Conservation (phyloP, 306 rosid genomes). For the Cicer cuneatum region DNA sequence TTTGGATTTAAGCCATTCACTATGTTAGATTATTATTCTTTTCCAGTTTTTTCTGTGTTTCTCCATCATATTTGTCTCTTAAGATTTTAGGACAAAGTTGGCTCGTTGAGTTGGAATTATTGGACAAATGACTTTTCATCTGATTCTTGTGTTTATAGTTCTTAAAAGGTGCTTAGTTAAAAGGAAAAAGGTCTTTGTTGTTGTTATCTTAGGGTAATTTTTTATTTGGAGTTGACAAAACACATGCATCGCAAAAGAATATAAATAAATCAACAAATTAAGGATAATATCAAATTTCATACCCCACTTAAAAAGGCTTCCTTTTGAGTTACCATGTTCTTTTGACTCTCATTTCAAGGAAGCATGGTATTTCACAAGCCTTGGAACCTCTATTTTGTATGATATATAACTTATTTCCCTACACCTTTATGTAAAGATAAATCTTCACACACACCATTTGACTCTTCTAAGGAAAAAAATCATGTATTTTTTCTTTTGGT, state of each 20-base stretch:
- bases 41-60: conserved; percentile 6
- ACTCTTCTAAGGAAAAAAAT: neutral
- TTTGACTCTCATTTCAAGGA: neutral
- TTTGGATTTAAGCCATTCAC: conserved; percentile 21
- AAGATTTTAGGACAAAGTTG: neutral
- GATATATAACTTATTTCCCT: too few species aligned
- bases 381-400: too few species aligned
- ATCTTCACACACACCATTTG: too few species aligned
- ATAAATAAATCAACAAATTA: neutral
- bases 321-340: neutral
- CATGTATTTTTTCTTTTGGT: neutral
- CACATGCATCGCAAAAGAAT: neutral
- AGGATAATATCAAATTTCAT: too few species aligned
- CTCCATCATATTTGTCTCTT: neutral
- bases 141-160: conserved; percentile 16
- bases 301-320: neutral
- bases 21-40: neutral
- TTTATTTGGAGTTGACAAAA: conserved; percentile 11
- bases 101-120: neutral
- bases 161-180: neutral
- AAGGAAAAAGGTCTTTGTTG: neutral
- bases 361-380: neutral
- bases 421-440: too few species aligned
- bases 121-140: neutral
- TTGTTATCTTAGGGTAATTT: conserved; percentile 26